Evolutionary conservation across 805 yeast genomes (phyloP).

Genomic region (Aciculoconidium aculeatum): DNA sequence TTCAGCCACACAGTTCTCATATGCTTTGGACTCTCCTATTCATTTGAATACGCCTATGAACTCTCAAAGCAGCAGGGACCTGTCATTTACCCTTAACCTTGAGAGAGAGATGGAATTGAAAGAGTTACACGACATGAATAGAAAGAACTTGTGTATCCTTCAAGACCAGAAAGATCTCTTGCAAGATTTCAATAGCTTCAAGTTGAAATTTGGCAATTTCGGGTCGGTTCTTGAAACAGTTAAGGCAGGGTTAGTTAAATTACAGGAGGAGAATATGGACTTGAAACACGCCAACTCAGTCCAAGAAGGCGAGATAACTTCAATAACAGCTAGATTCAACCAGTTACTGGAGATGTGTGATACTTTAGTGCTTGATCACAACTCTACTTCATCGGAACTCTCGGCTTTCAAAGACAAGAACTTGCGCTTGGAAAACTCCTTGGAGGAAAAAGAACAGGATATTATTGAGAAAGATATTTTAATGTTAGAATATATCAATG

Average conservation of each 20-base stretch:
- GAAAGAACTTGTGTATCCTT: constrained; percentile 2
- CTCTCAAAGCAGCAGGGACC: no score
- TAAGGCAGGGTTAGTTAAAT: constrained; percentile 1
- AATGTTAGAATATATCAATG: constrained; percentile 8
- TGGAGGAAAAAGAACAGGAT: constrained; percentile 4
- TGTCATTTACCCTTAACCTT: no score
- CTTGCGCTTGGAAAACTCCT: constrained; percentile 3
- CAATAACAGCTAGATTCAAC: no score
- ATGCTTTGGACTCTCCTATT: no score
- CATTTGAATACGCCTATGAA: no score
- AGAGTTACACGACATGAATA: constrained; percentile 6
- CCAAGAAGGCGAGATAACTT: constrained; percentile 5
- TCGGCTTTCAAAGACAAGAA: constrained; percentile 2
- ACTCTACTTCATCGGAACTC: constrained; percentile 5
- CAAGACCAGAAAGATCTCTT: constrained; percentile 4
- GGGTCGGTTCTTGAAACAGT: constrained; percentile 4
- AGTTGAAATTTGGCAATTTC: constrained; percentile 6
- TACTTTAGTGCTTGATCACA: constrained; percentile 6
- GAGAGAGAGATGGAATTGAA: constrained; percentile 9
- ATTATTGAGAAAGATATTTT: constrained; percentile 8
- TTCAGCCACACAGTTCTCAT: no score
- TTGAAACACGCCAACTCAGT: constrained; percentile 7
- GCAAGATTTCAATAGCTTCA: constrained; percentile 8
- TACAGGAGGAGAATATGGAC: constrained; percentile 8
- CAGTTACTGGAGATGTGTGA: no score